These are phyloP conservation scores for Jaltomata sinuosa DNA, from an alignment of 257 asterid species.

Conservation along the genomic window DNA sequence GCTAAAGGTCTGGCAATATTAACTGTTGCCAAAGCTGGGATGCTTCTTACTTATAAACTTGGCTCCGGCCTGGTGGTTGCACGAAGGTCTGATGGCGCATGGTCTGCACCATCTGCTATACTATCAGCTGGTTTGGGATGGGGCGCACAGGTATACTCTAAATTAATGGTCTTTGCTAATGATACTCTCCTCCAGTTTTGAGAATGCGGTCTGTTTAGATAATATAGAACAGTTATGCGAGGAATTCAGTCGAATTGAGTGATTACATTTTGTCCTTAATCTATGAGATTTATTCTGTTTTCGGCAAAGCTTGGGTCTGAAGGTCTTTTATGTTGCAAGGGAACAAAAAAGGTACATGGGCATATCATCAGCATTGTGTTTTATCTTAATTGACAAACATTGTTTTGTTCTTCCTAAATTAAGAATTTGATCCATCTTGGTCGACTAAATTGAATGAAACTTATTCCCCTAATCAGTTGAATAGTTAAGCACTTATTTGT, in stretches of 20 bases:
- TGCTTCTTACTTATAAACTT: slow-evolving; percentile 69
- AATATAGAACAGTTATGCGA: too few relatives aligned
- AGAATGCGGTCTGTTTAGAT: not conserved
- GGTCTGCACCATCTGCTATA: slow-evolving; percentile 99
- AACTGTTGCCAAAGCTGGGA: slow-evolving; percentile 94
- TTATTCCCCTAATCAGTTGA: not conserved
- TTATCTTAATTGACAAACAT: not conserved
- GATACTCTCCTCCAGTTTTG: not conserved
- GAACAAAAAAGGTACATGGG: not conserved
- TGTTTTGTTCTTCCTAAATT: not conserved
- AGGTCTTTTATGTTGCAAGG: not conserved
- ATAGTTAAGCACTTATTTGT: not conserved
- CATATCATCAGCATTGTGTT: not conserved
- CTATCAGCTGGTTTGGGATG: slow-evolving; percentile 91
- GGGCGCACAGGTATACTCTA: slow-evolving; percentile 85
- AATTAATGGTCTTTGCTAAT: not conserved
- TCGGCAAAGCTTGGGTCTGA: not conserved
- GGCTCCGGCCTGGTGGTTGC: slow-evolving; percentile 95
- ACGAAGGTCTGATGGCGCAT: slow-evolving; percentile 87
- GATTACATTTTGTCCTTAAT: not conserved
- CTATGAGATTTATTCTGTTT: not conserved
- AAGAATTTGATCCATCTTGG: not conserved
- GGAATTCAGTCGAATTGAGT: not conserved
- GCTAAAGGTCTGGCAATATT: slow-evolving; percentile 93
- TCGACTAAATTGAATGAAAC: not conserved